Conservation (phyloP, 805 yeast genomes). For the Groenewaldozyma tartarivorans region DNA sequence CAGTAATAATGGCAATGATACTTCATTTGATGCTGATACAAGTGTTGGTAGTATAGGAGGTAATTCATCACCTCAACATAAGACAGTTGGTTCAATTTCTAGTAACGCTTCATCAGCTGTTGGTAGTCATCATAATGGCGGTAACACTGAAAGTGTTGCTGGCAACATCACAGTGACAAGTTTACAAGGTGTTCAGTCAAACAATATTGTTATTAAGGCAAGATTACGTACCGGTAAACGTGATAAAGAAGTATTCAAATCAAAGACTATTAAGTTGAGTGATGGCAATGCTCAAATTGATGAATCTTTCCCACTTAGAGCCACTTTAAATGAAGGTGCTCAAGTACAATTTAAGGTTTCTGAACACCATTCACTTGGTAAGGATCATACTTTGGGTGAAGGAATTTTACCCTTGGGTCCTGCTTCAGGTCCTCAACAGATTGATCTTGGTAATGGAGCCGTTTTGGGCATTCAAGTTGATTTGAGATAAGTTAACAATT, state of each 20-base stretch:
- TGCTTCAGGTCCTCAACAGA: neutral
- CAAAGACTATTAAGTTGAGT: conserved; percentile 46
- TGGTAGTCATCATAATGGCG: conserved; percentile 4
- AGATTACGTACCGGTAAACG: conserved; percentile 26
- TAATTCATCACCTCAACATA: conserved; percentile 9
- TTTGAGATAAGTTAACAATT: neutral
- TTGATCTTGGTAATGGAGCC: neutral
- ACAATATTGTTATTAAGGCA: conserved; percentile 38
- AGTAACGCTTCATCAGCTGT: conserved; percentile 11
- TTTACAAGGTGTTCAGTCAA: conserved; percentile 15
- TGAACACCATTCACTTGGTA: conserved; percentile 65
- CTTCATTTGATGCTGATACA: conserved; percentile 20
- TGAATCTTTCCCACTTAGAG: conserved; percentile 59
- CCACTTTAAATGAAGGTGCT: conserved; percentile 53
- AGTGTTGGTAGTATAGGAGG: conserved; percentile 9
- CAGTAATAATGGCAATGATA: conserved; percentile 26
- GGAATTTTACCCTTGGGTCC: conserved; percentile 34
- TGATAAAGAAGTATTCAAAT: conserved; percentile 53
- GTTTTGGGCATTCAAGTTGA: neutral
- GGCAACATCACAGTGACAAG: conserved; percentile 19
- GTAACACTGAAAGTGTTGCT: conserved; percentile 13
- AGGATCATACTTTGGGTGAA: conserved; percentile 53
- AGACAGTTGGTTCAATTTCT: conserved; percentile 12
- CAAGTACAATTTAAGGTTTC: conserved; percentile 50
- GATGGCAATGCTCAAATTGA: conserved; percentile 33